Base-by-base conservation (phyloP, 148 eudicot genomes). In the Arctostaphylos glauca region DNA sequence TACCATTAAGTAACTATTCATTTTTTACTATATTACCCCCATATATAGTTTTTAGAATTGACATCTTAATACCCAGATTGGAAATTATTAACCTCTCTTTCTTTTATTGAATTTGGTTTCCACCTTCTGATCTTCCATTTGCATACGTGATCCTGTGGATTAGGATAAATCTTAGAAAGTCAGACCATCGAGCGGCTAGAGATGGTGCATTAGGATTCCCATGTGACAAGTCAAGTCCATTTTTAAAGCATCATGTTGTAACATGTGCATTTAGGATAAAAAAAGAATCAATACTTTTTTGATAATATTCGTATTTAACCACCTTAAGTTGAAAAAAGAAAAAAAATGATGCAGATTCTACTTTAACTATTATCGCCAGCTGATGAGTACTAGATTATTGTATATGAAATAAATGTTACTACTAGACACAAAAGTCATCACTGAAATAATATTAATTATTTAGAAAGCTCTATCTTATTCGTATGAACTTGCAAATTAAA, bases 51-150 rank as follows among this genome's bases (percentile, higher is more conserved):
- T n/a, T 10, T 60, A 7, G 25, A 31, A 31, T 31, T 31, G 38
- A 31, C 38, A 31, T 31, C 38, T 31, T 31, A 31, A 31, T 31
- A 31, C 38, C 38, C 38, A 31, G 38, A 31, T 31, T 31, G 9
- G 23, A 38, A 23, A 5, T 5, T 50, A 9, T 9, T 50, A 5
- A 50, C 10, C 10, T 50, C 10, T 50, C 54, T 50, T 2, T 23
- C 59, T 68, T 80, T 67, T 14, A 16, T 68, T 12, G 21, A 47
- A 50, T 71, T 48, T 68, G 44, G 76, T 19, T 80, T 80, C 82
- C 76, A 31, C 7, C n/a, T 62, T 80, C n/a, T 80, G 43, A 21
- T 64, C 53, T 15, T 80, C n/a, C 49, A 59, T 55, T n/a, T 80
- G 14, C 48, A n/a, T 52, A 31, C 48, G n/a, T 70, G 31, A 81